These are phyloP conservation scores for Anthostomella pinea DNA, from an alignment of 2,329 filamentous ascomycete species.

Conservation along the genomic window DNA sequence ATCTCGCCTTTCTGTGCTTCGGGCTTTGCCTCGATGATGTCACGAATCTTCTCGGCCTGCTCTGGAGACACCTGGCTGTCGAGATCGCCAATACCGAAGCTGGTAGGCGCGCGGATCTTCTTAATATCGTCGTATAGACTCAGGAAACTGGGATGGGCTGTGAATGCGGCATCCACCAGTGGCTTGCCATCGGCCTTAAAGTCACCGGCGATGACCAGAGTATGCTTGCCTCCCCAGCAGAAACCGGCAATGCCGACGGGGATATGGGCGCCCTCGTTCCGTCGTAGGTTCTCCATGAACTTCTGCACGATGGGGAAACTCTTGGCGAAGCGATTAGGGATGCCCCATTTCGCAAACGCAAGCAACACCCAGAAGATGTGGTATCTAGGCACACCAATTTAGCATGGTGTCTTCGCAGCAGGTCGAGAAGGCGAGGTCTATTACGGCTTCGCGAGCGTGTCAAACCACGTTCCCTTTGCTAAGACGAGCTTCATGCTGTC, in stretches of 20 bases:
- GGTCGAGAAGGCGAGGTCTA: too few species aligned
- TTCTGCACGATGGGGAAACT: conserved; percentile 33
- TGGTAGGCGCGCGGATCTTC: conserved; percentile 41
- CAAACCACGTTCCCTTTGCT: conserved; percentile 13
- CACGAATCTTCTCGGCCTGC: conserved; percentile 33
- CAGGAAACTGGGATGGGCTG: conserved; percentile 51
- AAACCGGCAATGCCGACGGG: conserved; percentile 55
- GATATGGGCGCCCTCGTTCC: conserved; percentile 26
- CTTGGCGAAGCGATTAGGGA: conserved; percentile 30
- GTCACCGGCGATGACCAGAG: conserved; percentile 44
- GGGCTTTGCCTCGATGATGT: conserved; percentile 34
- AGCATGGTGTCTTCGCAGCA: too few species aligned
- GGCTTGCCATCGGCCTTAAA: conserved; percentile 26
- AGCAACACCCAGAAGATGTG: conserved; percentile 21
- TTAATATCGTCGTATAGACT: conserved; percentile 46
- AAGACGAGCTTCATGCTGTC: conserved; percentile 26
- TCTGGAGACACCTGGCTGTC: conserved; percentile 39
- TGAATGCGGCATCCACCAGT: conserved; percentile 51
- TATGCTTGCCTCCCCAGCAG: conserved; percentile 62
- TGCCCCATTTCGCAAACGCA: conserved; percentile 32
- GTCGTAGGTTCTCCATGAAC: conserved; percentile 37
- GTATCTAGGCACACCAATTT: conserved; percentile 8
- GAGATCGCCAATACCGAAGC: conserved; percentile 44
- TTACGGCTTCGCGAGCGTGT: conserved; percentile 30
- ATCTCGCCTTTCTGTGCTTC: conserved; percentile 35